Base-by-base conservation (phyloP, 306 rosid genomes). In the Castanospermum australe region DNA sequence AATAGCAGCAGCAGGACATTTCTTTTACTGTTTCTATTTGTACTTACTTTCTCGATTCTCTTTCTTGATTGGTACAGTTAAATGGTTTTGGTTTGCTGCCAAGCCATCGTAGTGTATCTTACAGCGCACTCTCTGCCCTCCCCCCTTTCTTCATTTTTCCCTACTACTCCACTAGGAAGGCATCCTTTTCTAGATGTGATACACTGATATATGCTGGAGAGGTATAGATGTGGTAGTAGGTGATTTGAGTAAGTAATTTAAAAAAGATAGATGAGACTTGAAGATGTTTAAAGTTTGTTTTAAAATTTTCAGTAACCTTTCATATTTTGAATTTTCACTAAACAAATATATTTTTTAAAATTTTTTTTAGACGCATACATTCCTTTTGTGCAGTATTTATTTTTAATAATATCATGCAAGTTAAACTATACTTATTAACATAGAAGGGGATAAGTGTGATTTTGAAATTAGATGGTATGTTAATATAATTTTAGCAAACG, bases 31-130 rank as follows among this genome's bases (percentile, higher is more conserved):
- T 92, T 95, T 82, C 83, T 95, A 4, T 90, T 92, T 88, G 98
- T 90, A 59, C 92, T 92, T 67, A 93, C 94, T 2, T 91, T 95
- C 83, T 93, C 98, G 2, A 47, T 93, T 76, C 65, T 95, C 64
- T 95, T 95, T 84, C 99, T 93, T 79, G 98, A 95, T 87, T 93
- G 98, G 98, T 95, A 95, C 77, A 88, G 94, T 81, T 93, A 61
- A 90, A 50, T 61, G 22, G 51, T 41, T 77, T 50, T 45, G 39
- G 50, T 72, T 81, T 77, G 66, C 35, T 76, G 44, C 60, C 36
- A 30, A 69, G 44, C 60, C 36, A 30, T n/a, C 45, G 21, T 8
- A 13, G 24, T 80, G 73, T 39, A 75, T 72, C 24, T 47, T 60
- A 32, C 20, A 39, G 54, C 7, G 6, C 71, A 42, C 24, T 35